These are phyloP conservation scores for Aspergillus aculeatus DNA, from an alignment of 2,329 filamentous ascomycete species.

Conservation along the genomic window DNA sequence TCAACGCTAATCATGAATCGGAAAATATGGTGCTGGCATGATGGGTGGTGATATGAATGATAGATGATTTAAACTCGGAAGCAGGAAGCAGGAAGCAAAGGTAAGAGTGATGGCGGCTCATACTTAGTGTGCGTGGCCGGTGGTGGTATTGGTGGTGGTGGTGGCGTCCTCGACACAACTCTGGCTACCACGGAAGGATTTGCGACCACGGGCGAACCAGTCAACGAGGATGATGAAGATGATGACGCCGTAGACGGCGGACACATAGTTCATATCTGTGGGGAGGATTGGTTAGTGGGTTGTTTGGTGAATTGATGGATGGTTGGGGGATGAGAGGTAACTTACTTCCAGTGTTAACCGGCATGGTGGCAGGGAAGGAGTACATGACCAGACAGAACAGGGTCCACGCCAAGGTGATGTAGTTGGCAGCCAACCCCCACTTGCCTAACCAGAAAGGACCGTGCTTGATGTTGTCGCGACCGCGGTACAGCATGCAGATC, in stretches of 20 bases:
- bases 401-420: constrained; percentile 48
- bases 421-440: constrained; percentile 44
- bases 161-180: constrained; percentile 11
- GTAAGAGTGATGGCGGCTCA: no score
- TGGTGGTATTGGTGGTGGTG: not conserved
- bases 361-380: constrained; percentile 40
- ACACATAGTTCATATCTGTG: constrained; percentile 46
- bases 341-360: constrained; percentile 37
- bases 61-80: no score
- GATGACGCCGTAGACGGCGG: constrained; percentile 36
- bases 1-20: not conserved
- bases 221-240: constrained; percentile 36
- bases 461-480: constrained; percentile 45
- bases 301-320: not conserved
- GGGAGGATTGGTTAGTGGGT: not conserved
- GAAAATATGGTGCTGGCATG: not conserved
- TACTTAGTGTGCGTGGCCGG: not conserved
- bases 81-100: no score
- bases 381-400: constrained; percentile 39
- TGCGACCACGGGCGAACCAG: constrained; percentile 36
- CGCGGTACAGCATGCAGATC: constrained; percentile 45
- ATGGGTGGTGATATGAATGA: not conserved
- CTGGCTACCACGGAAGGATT: constrained; percentile 26
- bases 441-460: constrained; percentile 52
- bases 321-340: constrained; percentile 6